Evolutionary conservation across 164 flowering plant genomes (phyloP).

Genomic region (Paratinospora sagittata): DNA sequence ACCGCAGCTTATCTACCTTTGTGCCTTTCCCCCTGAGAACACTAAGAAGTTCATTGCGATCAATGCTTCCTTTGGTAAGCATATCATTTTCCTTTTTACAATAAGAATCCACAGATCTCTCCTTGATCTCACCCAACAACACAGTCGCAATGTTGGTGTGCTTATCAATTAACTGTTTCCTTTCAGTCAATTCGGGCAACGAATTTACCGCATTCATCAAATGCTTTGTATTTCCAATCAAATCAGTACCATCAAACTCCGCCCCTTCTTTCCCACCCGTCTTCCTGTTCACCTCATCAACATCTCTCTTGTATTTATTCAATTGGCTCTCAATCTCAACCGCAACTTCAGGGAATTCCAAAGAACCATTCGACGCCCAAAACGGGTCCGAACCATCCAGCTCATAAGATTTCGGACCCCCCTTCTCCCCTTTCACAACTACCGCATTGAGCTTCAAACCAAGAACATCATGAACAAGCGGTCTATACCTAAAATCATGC

Average conservation of each 20-base stretch:
- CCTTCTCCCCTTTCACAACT: slow-evolving; percentile 82
- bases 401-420: slow-evolving; percentile 67
- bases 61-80: slow-evolving; percentile 79
- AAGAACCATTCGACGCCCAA: slow-evolving; percentile 71
- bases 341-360: slow-evolving; percentile 93
- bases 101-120: slow-evolving; percentile 81
- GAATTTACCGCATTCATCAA: slow-evolving; percentile 97
- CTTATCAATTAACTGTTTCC: slow-evolving; percentile 93
- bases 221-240: slow-evolving; percentile 94
- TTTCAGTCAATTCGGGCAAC: slow-evolving; percentile 87
- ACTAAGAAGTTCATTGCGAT: slow-evolving; percentile 58
- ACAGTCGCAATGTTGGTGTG: slow-evolving; percentile 92
- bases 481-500: slow-evolving; percentile 90
- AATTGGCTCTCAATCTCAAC: slow-evolving; percentile 89
- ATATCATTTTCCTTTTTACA: slow-evolving; percentile 82
- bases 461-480: slow-evolving; percentile 91
- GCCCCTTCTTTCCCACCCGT: slow-evolving; percentile 75
- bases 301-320: slow-evolving; percentile 91
- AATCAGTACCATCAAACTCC: slow-evolving; percentile 85
- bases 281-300: slow-evolving; percentile 84
- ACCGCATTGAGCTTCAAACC: slow-evolving; percentile 82
- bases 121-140: slow-evolving; percentile 86
- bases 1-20: slow-evolving; percentile 76
- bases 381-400: slow-evolving; percentile 76
- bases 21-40: slow-evolving; percentile 81